Evolutionary conservation across 1,139 yeast genomes (phyloP).

Genomic region (Sugiyamaella neomexicana): DNA sequence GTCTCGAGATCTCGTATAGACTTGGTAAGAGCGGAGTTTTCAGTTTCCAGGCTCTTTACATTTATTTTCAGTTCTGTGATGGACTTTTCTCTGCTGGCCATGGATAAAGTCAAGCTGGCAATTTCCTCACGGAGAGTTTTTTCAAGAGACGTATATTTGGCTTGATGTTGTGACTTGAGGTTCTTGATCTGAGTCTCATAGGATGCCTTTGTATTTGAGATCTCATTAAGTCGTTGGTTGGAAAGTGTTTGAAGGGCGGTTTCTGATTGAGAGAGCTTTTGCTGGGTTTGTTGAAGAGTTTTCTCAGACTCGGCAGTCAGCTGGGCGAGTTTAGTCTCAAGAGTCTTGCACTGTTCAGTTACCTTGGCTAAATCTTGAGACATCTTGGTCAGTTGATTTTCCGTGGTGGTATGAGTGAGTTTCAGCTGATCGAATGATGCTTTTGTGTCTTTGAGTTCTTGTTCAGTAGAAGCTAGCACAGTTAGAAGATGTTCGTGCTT

Average conservation of each 20-base stretch:
- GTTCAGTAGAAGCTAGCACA: not conserved
- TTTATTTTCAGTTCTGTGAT: conserved; percentile 24
- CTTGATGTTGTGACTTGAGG: conserved; percentile 19
- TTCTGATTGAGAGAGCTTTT: conserved; percentile 25
- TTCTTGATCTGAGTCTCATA: conserved; percentile 14
- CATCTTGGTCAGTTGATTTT: not conserved
- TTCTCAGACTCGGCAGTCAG: conserved; percentile 8
- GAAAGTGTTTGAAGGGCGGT: not conserved
- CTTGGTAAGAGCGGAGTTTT: conserved; percentile 30
- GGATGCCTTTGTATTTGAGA: conserved; percentile 22
- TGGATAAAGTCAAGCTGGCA: conserved; percentile 22
- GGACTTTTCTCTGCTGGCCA: conserved; percentile 27
- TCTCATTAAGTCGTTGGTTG: conserved; percentile 29
- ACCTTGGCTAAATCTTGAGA: conserved; percentile 4
- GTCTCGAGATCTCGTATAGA: conserved; percentile 33
- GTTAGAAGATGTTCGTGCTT: not conserved
- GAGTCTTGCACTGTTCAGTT: not conserved
- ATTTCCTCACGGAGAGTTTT: conserved; percentile 13
- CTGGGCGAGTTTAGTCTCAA: not conserved
- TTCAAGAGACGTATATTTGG: conserved; percentile 9
- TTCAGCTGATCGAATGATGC: not conserved
- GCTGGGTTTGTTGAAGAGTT: conserved; percentile 19
- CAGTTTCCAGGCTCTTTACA: conserved; percentile 28
- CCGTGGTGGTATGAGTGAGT: not conserved
- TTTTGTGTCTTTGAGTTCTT: not conserved